Conservation (phyloP, 2,329 filamentous ascomycete species). For the Cordyceps tenuipes region DNA sequence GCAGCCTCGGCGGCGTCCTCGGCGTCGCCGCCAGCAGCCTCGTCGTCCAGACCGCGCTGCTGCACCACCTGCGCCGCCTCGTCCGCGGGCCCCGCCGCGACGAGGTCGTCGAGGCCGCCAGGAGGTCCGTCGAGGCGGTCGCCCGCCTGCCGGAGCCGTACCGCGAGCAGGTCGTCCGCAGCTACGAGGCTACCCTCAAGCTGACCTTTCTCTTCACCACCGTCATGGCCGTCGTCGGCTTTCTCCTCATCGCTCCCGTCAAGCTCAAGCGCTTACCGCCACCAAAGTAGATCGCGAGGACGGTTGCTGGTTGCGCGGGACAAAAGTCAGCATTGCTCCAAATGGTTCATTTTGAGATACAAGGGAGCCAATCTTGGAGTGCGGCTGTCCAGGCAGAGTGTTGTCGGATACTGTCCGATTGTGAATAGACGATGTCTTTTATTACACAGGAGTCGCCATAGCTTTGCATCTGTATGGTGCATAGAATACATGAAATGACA, state of each 20-base stretch:
- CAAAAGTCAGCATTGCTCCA: not conserved
- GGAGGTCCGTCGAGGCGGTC: slow-evolving; percentile 48
- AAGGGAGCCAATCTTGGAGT: not conserved
- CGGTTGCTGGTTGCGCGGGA: not conserved
- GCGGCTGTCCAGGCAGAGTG: too few relatives aligned
- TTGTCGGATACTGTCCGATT: too few relatives aligned
- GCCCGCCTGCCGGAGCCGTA: slow-evolving; percentile 35
- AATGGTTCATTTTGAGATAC: not conserved
- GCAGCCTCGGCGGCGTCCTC: slow-evolving; percentile 62
- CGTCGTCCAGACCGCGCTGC: slow-evolving; percentile 63
- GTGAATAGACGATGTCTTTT: not conserved
- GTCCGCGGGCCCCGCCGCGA: slow-evolving; percentile 53
- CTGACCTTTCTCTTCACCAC: slow-evolving; percentile 37
- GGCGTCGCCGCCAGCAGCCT: slow-evolving; percentile 66
- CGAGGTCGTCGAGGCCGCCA: slow-evolving; percentile 42
- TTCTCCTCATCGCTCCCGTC: slow-evolving; percentile 41
- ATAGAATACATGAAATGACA: slow-evolving; percentile 7
- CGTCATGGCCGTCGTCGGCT: slow-evolving; percentile 38
- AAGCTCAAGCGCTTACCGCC: slow-evolving; percentile 44
- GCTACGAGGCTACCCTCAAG: slow-evolving; percentile 44
- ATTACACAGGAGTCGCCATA: not conserved
- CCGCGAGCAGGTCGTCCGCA: slow-evolving; percentile 44
- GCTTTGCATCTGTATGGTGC: not conserved
- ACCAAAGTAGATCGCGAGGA: slow-evolving; percentile 24
- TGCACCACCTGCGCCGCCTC: slow-evolving; percentile 47